These are phyloP conservation scores for Acanthamoeba pearcei DNA, from an alignment of 208 protist species.

Conservation along the genomic window DNA sequence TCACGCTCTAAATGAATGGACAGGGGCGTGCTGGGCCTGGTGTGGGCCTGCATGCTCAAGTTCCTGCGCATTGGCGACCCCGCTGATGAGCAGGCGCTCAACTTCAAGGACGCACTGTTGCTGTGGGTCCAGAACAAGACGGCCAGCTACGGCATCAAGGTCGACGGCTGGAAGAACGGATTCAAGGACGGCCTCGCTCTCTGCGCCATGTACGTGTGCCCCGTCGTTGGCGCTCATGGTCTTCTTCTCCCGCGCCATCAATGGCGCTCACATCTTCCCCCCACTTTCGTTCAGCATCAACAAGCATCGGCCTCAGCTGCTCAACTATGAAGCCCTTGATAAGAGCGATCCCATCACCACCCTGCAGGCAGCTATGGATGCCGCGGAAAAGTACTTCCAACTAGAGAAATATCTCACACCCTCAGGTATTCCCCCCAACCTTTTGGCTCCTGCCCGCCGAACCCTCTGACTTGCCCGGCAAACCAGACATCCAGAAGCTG, in stretches of 20 bases:
- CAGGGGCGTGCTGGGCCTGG: slow-evolving; percentile 50
- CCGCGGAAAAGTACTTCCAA: slow-evolving; percentile 75
- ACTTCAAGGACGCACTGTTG: slow-evolving; percentile 74
- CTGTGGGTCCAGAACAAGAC: slow-evolving; percentile 77
- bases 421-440: no score
- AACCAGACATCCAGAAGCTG: slow-evolving; percentile 73
- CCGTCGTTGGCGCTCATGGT: not conserved
- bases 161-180: slow-evolving; percentile 43
- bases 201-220: slow-evolving; percentile 67
- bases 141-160: slow-evolving; percentile 71
- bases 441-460: no score
- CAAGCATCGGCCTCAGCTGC: slow-evolving; percentile 72
- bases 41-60: slow-evolving; percentile 74
- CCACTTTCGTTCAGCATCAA: slow-evolving; percentile 1
- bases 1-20: not conserved
- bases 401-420: slow-evolving; percentile 72
- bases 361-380: slow-evolving; percentile 71
- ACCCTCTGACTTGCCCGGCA: not conserved
- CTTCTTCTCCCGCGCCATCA: no score
- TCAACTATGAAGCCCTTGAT: slow-evolving; percentile 61
- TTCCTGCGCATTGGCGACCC: slow-evolving; percentile 65
- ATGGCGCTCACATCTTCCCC: not conserved
- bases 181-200: slow-evolving; percentile 78
- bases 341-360: slow-evolving; percentile 61
- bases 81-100: slow-evolving; percentile 45